Percentiles rank a stretch among this genome's conserved stretches.
Evolutionary conservation across 371 early-diverging fungal genomes (phyloP).

Genomic region (Mortierella sp.): DNA sequence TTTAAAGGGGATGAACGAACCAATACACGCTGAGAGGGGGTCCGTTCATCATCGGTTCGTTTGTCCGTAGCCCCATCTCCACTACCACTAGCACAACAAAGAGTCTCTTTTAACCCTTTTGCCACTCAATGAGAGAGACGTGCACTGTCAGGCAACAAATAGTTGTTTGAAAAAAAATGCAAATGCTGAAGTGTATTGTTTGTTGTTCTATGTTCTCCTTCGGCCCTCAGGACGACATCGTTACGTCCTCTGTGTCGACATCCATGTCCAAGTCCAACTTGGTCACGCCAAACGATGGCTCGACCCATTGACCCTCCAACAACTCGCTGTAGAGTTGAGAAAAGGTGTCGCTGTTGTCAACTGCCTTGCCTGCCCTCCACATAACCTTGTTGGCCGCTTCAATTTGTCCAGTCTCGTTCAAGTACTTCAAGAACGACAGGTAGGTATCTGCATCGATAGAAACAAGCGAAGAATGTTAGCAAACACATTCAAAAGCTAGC

Average conservation of each 20-base stretch:
- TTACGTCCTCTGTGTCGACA: conserved; percentile 29
- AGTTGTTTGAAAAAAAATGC: conserved; percentile 12
- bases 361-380: conserved; percentile 75
- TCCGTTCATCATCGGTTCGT: not conserved
- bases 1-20: not conserved
- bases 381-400: conserved; percentile 68
- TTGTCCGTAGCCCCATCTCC: not conserved
- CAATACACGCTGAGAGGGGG: not conserved
- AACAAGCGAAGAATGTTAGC: not conserved
- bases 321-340: conserved; percentile 58
- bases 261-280: conserved; percentile 42
- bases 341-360: conserved; percentile 69
- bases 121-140: not conserved
- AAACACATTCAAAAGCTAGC: not conserved
- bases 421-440: conserved; percentile 72
- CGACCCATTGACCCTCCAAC: conserved; percentile 48
- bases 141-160: not conserved
- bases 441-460: conserved; percentile 63
- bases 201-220: not conserved
- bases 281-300: conserved; percentile 30
- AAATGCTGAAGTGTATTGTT: conserved; percentile 10
- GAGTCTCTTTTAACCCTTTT: not conserved
- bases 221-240: conserved; percentile 23
- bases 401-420: conserved; percentile 67
- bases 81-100: not conserved